These are phyloP conservation scores for Malassezia cuniculi DNA, from an alignment of 1,284 basidiomycete genomes.

Conservation along the genomic window DNA sequence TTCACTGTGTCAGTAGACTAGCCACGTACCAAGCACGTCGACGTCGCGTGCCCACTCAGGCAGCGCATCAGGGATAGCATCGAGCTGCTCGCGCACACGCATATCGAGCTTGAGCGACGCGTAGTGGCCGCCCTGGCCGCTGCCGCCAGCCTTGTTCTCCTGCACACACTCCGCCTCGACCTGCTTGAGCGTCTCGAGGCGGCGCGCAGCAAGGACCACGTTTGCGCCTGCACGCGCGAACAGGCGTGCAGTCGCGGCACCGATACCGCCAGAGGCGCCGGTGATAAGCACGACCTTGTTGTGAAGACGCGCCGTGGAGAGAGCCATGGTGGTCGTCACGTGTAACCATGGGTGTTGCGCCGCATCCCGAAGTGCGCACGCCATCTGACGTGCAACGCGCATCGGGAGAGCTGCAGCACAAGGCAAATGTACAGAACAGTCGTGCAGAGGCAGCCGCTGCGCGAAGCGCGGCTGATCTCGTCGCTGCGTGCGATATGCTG, in stretches of 20 bases:
- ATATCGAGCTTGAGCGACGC: constrained; percentile 33
- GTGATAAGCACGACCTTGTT: constrained; percentile 77
- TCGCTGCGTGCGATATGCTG: neutral
- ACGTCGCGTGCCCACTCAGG: constrained; percentile 36
- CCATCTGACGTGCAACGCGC: no score
- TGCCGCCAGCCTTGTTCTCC: constrained; percentile 60
- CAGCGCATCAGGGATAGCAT: constrained; percentile 19
- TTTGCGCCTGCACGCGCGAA: constrained; percentile 46
- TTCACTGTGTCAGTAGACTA: constrained; percentile 19
- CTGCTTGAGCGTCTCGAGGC: constrained; percentile 41
- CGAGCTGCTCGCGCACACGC: constrained; percentile 21
- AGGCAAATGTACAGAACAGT: no score
- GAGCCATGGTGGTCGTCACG: constrained; percentile 23
- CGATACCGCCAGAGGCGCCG: constrained; percentile 70
- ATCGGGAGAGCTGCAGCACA: no score
- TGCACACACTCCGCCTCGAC: constrained; percentile 50
- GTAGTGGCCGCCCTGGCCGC: constrained; percentile 49
- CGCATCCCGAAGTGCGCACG: no score
- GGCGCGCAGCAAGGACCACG: constrained; percentile 47
- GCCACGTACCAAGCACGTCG: constrained; percentile 21
- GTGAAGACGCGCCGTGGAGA: constrained; percentile 47
- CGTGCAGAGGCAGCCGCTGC: neutral
- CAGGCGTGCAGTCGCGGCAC: constrained; percentile 44
- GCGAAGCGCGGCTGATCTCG: neutral
- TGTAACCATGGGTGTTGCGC: no score